These are phyloP conservation scores for Canavalia gladiata DNA, from an alignment of 306 rosid species.

Conservation along the genomic window DNA sequence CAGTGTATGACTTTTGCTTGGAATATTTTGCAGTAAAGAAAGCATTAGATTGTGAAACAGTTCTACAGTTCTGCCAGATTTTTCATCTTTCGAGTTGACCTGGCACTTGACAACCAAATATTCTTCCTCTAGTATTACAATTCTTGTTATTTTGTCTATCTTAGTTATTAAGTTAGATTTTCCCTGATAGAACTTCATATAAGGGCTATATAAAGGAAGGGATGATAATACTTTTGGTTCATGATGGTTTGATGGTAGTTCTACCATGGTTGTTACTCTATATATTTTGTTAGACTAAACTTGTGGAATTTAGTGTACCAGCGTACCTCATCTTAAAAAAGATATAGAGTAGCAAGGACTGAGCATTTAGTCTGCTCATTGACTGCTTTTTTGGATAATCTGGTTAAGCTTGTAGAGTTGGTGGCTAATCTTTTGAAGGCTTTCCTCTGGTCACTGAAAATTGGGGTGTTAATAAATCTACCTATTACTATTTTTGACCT, in stretches of 20 bases:
- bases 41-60: slow-evolving; percentile 25
- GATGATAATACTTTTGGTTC: slow-evolving; percentile 10
- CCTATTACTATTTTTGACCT: slow-evolving; percentile 16
- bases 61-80: slow-evolving; percentile 16
- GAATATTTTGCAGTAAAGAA: slow-evolving; percentile 24
- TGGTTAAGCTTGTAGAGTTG: slow-evolving; percentile 22
- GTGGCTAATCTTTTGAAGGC: slow-evolving; percentile 27
- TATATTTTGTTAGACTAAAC: neutral
- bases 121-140: slow-evolving; percentile 1
- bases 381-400: slow-evolving; percentile 27
- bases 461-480: slow-evolving; percentile 28
- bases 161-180: slow-evolving; percentile 15
- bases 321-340: slow-evolving; percentile 6
- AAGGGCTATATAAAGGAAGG: slow-evolving; percentile 33
- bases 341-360: slow-evolving; percentile 37
- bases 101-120: slow-evolving; percentile 4
- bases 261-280: neutral
- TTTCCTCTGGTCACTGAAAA: slow-evolving; percentile 29
- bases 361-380: slow-evolving; percentile 4
- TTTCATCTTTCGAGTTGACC: slow-evolving; percentile 30
- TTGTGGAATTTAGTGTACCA: slow-evolving; percentile 11
- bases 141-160: slow-evolving; percentile 27
- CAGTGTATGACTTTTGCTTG: neutral
- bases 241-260: slow-evolving; percentile 14
- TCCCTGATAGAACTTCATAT: neutral